Conservation (phyloP, 140 eudicot genomes). For the Cichorium intybus region DNA sequence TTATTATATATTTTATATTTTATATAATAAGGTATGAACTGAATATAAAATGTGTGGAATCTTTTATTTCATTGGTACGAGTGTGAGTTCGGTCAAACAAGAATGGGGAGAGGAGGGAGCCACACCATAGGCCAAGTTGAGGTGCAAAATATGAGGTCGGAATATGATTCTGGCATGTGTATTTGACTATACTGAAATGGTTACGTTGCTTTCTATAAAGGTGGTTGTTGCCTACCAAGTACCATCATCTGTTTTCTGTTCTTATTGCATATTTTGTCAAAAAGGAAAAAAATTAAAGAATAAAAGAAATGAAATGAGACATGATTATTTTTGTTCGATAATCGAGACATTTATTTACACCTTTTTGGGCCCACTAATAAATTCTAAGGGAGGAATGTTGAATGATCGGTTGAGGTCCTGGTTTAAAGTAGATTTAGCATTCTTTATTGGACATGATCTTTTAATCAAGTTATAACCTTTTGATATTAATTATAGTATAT, state of each 20-base stretch:
- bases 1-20: background rate
- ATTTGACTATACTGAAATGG: background rate
- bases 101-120: constrained; percentile 2
- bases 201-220: background rate
- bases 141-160: constrained; percentile 2
- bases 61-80: background rate
- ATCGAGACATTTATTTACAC: background rate
- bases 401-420: background rate
- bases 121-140: constrained; percentile 21
- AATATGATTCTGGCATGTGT: constrained; percentile 14
- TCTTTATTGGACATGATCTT: background rate
- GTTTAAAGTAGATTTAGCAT: background rate
- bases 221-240: background rate
- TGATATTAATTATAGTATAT: background rate
- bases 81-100: constrained; percentile 24
- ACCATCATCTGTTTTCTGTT: background rate
- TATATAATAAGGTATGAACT: background rate
- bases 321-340: background rate
- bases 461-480: background rate
- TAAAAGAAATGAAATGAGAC: background rate
- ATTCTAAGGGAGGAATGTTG: background rate
- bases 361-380: background rate
- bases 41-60: background rate
- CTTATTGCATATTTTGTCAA: background rate
- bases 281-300: background rate